These are phyloP conservation scores for Rehmannia glutinosa DNA, from an alignment of 257 asterid species.

Conservation along the genomic window DNA sequence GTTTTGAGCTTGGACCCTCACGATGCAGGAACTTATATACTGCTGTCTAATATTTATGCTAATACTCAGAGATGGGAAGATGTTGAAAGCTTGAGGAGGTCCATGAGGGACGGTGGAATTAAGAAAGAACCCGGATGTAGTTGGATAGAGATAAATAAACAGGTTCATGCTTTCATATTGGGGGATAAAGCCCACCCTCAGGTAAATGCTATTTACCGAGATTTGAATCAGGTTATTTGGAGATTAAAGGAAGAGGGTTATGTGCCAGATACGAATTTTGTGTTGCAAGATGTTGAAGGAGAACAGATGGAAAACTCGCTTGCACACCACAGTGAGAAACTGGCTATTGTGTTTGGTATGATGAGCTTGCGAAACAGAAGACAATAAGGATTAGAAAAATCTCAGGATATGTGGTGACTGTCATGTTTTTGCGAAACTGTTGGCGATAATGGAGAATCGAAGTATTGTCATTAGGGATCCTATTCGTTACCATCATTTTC, in stretches of 20 bases:
- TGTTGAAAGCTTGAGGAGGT: constrained; percentile 39
- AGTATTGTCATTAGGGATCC: constrained; percentile 49
- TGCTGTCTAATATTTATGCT: constrained; percentile 48
- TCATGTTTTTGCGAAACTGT: constrained; percentile 52
- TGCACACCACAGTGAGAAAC: constrained; percentile 66
- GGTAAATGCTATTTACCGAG: constrained; percentile 41
- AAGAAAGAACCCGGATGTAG: constrained; percentile 51
- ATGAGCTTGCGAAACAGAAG: constrained; percentile 10
- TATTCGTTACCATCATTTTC: constrained; percentile 54
- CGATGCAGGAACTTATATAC: constrained; percentile 48
- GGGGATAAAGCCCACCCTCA: constrained; percentile 50
- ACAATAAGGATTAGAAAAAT: constrained; percentile 41
- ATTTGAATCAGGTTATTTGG: constrained; percentile 16
- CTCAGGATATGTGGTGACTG: constrained; percentile 61
- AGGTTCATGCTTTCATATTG: constrained; percentile 46
- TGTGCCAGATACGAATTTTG: neutral
- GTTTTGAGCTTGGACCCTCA: constrained; percentile 46
- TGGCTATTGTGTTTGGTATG: constrained; percentile 58
- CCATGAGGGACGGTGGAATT: constrained; percentile 39
- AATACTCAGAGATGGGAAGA: constrained; percentile 37
- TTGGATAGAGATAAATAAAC: constrained; percentile 44
- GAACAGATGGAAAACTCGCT: constrained; percentile 42
- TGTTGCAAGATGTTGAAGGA: neutral
- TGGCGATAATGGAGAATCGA: constrained; percentile 32
- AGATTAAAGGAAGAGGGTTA: constrained; percentile 22